These are phyloP conservation scores for Sechiopsis laciniata DNA, from an alignment of 306 rosid species.

Conservation along the genomic window DNA sequence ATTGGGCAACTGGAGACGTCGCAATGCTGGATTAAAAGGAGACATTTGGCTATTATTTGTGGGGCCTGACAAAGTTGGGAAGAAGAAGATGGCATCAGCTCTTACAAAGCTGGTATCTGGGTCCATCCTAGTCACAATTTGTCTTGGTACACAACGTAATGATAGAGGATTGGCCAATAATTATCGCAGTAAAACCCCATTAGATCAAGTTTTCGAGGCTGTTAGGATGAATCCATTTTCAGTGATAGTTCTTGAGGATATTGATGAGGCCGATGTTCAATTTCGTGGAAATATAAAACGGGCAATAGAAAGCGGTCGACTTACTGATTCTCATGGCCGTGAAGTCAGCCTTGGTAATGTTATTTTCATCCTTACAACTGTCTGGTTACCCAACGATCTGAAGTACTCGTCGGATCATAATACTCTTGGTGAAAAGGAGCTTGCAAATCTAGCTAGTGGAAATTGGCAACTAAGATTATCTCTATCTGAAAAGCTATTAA, in stretches of 20 bases:
- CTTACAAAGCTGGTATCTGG: slow-evolving; percentile 72
- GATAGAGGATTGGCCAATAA: slow-evolving; percentile 51
- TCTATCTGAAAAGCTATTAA: slow-evolving; percentile 41
- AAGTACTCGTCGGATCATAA: slow-evolving; percentile 33
- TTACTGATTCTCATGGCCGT: slow-evolving; percentile 78
- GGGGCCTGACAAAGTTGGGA: slow-evolving; percentile 88
- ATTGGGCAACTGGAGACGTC: slow-evolving; percentile 62
- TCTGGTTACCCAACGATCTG: slow-evolving; percentile 66
- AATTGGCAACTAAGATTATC: slow-evolving; percentile 74
- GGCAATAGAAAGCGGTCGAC: slow-evolving; percentile 81
- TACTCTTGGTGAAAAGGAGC: slow-evolving; percentile 47
- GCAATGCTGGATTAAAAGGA: slow-evolving; percentile 48
- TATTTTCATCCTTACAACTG: slow-evolving; percentile 74
- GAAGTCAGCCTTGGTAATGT: slow-evolving; percentile 80
- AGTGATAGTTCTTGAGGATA: slow-evolving; percentile 80
- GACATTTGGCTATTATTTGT: slow-evolving; percentile 78
- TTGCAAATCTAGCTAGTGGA: slow-evolving; percentile 42
- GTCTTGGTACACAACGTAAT: slow-evolving; percentile 47
- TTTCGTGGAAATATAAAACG: slow-evolving; percentile 61
- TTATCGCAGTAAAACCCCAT: slow-evolving; percentile 69
- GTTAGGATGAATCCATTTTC: slow-evolving; percentile 71
- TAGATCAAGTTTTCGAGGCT: slow-evolving; percentile 78
- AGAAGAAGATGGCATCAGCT: slow-evolving; percentile 83
- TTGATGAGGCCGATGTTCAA: slow-evolving; percentile 62
- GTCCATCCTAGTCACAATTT: slow-evolving; percentile 55